Evolutionary conservation across 1,139 yeast genomes (phyloP), one percentile per base, ranked within the genome.

Genomic region (Saccharomyces hybrid): DNA sequence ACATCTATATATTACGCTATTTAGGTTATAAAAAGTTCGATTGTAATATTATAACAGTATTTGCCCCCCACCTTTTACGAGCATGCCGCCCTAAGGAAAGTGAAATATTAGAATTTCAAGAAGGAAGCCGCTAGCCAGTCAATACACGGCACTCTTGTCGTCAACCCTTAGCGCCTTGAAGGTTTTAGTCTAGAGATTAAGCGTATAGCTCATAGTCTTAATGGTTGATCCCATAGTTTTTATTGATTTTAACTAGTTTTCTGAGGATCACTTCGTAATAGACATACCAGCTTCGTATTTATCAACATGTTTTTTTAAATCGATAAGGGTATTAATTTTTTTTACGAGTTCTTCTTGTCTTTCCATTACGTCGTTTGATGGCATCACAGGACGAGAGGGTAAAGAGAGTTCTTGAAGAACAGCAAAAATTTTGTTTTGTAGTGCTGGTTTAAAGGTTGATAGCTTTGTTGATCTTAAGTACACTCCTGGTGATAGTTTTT

Each of bases 261-360:
- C 5, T 14, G 23, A 14, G 5, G 42, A 5, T 54, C 57, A 62
- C 63, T 80, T 80, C 32, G 84, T 77, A 59, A 88, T 78, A 57
- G 78, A 77, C 51, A 86, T 78, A 63, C 90, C 97, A 1, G 95
- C 83, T 59, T 88, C 95, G 23, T 90, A 74, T 71, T 90, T 90
- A 70, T 93, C 99, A 41, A 82, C 82, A 54, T 89, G 96, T 68
- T 83, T 86, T 73, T 93, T 93, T 9, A 93, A 78, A 57, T 93
- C 98, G 54, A 91, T 74, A 57, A 93, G 74, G 3, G 86, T 80
- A 9, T 84, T 84, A 46, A 89, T 88, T 0, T 86, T 78, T 60
- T 86, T 82, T 55, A 88, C 78, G 52, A 93, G 72, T 57, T 83
- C 84, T 63, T 93, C 98, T 68, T 87, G 91, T 65, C 82, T 84